Conservation (phyloP, 2,329 filamentous ascomycete species). For the Paraphaeosphaeria minitans region DNA sequence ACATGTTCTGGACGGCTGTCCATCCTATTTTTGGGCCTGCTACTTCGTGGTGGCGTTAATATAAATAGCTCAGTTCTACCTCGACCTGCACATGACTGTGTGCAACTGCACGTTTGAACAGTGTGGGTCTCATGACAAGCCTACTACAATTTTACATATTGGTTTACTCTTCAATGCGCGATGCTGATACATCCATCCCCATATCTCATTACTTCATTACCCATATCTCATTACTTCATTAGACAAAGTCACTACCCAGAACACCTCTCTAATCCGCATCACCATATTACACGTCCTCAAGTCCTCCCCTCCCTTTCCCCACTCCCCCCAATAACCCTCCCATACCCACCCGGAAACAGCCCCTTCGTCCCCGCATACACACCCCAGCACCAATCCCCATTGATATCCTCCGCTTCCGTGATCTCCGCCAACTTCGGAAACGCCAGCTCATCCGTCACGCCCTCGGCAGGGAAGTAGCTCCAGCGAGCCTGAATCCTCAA, state of each 20-base stretch:
- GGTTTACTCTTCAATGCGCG: not conserved
- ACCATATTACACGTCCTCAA: not conserved
- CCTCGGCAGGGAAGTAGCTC: constrained; percentile 74
- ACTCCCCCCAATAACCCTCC: constrained; percentile 52
- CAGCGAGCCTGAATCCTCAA: constrained; percentile 69
- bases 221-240: not conserved
- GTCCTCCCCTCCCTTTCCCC: constrained; percentile 16
- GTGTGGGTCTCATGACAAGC: too few species aligned
- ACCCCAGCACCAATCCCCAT: constrained; percentile 89
- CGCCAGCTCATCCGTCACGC: constrained; percentile 73
- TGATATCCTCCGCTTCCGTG: constrained; percentile 81
- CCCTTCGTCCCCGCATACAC: constrained; percentile 81
- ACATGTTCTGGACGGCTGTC: too few species aligned
- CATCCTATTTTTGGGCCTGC: too few species aligned
- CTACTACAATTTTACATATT: too few species aligned
- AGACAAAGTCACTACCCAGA: not conserved
- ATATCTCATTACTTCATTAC: not conserved
- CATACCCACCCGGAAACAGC: constrained; percentile 81
- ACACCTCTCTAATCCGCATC: too few species aligned
- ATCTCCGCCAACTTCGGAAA: constrained; percentile 87
- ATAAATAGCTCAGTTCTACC: too few species aligned
- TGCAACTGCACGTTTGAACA: too few species aligned
- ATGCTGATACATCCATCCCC: not conserved
- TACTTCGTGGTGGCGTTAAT: too few species aligned
- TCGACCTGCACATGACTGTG: too few species aligned